Conservation (phyloP, 805 yeast species). For the Yarrowia divulgata region DNA sequence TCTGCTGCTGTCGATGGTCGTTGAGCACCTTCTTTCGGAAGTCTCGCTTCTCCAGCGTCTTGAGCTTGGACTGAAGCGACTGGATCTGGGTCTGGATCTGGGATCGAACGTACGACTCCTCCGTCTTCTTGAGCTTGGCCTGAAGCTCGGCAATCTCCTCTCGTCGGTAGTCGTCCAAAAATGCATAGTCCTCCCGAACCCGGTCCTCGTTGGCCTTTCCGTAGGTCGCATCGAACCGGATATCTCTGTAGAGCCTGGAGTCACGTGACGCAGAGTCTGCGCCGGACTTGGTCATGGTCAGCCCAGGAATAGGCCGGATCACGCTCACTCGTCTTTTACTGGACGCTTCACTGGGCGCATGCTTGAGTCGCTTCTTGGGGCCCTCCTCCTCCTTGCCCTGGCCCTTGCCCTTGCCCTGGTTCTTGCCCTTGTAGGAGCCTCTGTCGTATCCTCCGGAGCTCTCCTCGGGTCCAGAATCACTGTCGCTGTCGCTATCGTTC, state of each 20-base stretch:
- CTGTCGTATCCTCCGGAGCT: constrained; percentile 42
- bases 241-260: constrained; percentile 66
- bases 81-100: constrained; percentile 49
- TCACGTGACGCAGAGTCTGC: constrained; percentile 46
- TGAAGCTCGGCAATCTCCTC: constrained; percentile 71
- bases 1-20: constrained; percentile 77
- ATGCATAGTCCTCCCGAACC: constrained; percentile 79
- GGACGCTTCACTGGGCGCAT: constrained; percentile 86
- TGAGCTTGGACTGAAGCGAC: constrained; percentile 54
- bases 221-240: constrained; percentile 87
- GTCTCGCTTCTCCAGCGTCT: constrained; percentile 76
- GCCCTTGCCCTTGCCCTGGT: not conserved
- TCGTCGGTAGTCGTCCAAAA: constrained; percentile 84
- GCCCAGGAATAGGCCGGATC: constrained; percentile 69
- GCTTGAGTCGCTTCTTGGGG: constrained; percentile 62
- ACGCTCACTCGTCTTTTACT: constrained; percentile 73
- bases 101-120: constrained; percentile 50
- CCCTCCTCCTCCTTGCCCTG: constrained; percentile 21
- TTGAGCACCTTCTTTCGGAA: constrained; percentile 70
- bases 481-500: constrained; percentile 12
- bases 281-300: constrained; percentile 44
- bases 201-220: constrained; percentile 78
- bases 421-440: constrained; percentile 29
- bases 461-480: constrained; percentile 42
- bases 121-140: constrained; percentile 52